Evolutionary conservation across 495 filamentous ascomycete species (phyloP).

Genomic region (Xylaria sp.): DNA sequence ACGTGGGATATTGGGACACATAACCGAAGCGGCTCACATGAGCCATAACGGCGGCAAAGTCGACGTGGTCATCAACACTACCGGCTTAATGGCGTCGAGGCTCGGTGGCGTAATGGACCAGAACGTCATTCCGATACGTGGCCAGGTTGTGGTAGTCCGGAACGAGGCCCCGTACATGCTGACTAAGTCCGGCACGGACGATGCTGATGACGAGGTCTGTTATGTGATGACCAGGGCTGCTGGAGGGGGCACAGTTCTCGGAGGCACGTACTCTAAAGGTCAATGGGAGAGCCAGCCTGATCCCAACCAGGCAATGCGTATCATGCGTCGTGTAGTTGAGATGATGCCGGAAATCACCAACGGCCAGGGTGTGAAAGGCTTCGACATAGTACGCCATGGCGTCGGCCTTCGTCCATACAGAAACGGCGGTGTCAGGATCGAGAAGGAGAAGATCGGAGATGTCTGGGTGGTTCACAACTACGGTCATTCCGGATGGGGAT

Average conservation of each 20-base stretch:
- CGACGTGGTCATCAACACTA: slow-evolving; percentile 85
- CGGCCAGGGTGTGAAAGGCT: slow-evolving; percentile 77
- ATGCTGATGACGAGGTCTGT: slow-evolving; percentile 77
- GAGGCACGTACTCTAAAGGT: slow-evolving; percentile 83
- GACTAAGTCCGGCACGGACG: slow-evolving; percentile 76
- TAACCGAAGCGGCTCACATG: slow-evolving; percentile 70
- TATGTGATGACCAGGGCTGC: slow-evolving; percentile 94
- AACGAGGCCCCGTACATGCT: slow-evolving; percentile 80
- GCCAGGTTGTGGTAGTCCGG: slow-evolving; percentile 87
- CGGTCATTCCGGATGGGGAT: slow-evolving; percentile 92
- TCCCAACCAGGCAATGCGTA: slow-evolving; percentile 78
- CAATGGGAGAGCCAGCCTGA: slow-evolving; percentile 86
- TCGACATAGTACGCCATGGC: slow-evolving; percentile 87
- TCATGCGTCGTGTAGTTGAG: slow-evolving; percentile 85
- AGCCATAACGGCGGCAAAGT: slow-evolving; percentile 69
- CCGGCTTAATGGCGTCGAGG: slow-evolving; percentile 73
- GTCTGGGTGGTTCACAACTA: slow-evolving; percentile 91
- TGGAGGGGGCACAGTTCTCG: slow-evolving; percentile 79
- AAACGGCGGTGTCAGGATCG: slow-evolving; percentile 77
- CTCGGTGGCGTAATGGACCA: slow-evolving; percentile 85
- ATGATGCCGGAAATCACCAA: slow-evolving; percentile 74
- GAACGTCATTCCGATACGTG: slow-evolving; percentile 77
- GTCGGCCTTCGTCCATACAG: slow-evolving; percentile 86
- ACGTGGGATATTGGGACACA: slow-evolving; percentile 66
- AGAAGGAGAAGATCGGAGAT: slow-evolving; percentile 77